Percentiles rank a stretch among this genome's conserved stretches.
Evolutionary conservation across 331 rosid genomes (phyloP).

Genomic region (Saraca asoca): DNA sequence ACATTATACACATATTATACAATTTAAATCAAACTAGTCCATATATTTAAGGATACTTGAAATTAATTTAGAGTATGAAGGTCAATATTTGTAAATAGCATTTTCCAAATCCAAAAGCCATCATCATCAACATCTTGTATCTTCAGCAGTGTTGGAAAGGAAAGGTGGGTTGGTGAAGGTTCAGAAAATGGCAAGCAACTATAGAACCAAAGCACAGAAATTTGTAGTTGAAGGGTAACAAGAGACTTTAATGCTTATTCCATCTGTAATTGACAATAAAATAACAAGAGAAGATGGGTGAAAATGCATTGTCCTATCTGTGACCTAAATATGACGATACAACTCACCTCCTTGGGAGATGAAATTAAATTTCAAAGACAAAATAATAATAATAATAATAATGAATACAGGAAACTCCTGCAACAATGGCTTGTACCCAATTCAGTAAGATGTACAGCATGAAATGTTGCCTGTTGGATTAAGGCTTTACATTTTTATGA

Average conservation of each 20-base stretch:
- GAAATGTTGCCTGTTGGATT: conserved; percentile 5
- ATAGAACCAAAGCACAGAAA: not conserved
- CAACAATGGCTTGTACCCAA: conserved; percentile 25
- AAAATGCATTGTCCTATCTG: not conserved
- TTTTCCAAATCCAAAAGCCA: not conserved
- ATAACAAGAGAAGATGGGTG: no score
- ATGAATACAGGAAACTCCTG: not conserved
- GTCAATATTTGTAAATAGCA: no score
- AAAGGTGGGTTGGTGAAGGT: not conserved
- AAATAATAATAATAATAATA: no score
- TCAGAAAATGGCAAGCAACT: not conserved
- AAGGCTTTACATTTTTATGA: conserved; percentile 29
- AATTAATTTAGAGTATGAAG: no score
- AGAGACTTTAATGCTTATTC: no score
- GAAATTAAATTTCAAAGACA: conserved; percentile 15
- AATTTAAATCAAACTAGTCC: no score
- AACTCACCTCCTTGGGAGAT: conserved; percentile 40
- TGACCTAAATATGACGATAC: conserved; percentile 20
- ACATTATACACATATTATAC: no score
- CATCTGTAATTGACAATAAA: no score
- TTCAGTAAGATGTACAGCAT: conserved; percentile 40
- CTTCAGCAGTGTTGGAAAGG: not conserved
- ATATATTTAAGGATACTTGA: no score
- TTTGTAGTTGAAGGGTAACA: conserved; percentile 3
- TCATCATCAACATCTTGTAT: not conserved